Conservation (phyloP, 1,284 basidiomycete genomes). For the Ceratobasidium theobromae region DNA sequence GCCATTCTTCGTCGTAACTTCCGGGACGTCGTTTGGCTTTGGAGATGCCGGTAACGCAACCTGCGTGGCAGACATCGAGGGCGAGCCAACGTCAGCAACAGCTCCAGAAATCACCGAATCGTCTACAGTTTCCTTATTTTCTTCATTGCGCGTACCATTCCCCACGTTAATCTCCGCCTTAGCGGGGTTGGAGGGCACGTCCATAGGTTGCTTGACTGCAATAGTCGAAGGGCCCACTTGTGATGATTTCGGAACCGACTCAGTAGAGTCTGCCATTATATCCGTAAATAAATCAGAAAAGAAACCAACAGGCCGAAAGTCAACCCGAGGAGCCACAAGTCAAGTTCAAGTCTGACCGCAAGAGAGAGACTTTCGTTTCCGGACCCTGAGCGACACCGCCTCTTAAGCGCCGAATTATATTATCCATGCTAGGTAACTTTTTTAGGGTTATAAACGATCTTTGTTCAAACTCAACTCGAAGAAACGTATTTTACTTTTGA, state of each 20-base stretch:
- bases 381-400: conserved; percentile 11
- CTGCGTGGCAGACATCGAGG: not conserved
- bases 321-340: not conserved
- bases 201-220: conserved; percentile 14
- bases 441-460: not conserved
- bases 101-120: not conserved
- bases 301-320: not conserved
- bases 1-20: not conserved
- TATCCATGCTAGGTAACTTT: not conserved
- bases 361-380: conserved; percentile 3
- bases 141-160: not conserved
- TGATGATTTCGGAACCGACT: not conserved
- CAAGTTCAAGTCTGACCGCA: not conserved
- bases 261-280: conserved; percentile 1
- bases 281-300: not conserved
- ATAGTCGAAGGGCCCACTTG: conserved; percentile 6
- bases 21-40: not conserved
- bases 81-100: not conserved
- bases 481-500: not conserved
- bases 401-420: not conserved
- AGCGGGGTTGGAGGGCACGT: conserved; percentile 10
- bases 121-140: not conserved
- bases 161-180: not conserved
- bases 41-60: not conserved
- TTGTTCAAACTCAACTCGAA: not conserved